Evolutionary conservation across 2,329 filamentous ascomycete genomes (phyloP).

Genomic region (Lachnellula occidentalis): DNA sequence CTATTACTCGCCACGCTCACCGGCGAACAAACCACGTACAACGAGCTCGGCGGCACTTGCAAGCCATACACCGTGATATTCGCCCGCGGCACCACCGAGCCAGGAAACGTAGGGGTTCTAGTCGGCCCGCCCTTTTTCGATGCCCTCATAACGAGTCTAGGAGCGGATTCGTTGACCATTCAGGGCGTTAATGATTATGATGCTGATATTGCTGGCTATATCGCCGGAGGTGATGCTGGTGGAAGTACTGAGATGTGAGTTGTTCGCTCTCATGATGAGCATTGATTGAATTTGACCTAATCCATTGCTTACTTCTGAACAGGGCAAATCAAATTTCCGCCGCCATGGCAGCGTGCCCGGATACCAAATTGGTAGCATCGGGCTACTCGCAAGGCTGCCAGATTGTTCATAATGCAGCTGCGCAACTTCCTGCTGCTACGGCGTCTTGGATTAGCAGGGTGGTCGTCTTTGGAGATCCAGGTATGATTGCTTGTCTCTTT

Average conservation of each 20-base stretch:
- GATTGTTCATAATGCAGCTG: constrained; percentile 38
- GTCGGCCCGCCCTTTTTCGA: constrained; percentile 31
- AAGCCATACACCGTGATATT: constrained; percentile 40
- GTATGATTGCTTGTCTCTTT: constrained; percentile 22
- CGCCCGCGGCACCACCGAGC: constrained; percentile 43
- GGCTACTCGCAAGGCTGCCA: constrained; percentile 41
- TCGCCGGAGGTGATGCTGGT: constrained; percentile 22
- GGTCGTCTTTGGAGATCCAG: constrained; percentile 40
- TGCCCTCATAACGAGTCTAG: constrained; percentile 19
- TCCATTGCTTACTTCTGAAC: background rate
- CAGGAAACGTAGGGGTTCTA: constrained; percentile 40
- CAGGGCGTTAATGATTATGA: constrained; percentile 31
- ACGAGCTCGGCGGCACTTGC: constrained; percentile 21
- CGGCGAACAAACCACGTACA: constrained; percentile 24
- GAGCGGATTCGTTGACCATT: constrained; percentile 18
- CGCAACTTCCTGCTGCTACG: constrained; percentile 26
- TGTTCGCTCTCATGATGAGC: background rate
- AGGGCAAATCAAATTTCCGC: constrained; percentile 30
- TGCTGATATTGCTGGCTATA: constrained; percentile 28
- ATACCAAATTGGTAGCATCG: constrained; percentile 35
- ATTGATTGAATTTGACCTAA: background rate
- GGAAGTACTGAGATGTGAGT: constrained; percentile 26
- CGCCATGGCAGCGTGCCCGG: constrained; percentile 32
- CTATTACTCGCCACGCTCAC: constrained; percentile 15
- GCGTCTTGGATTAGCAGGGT: constrained; percentile 34